These are phyloP conservation scores for Phytophthora sojae DNA, from an alignment of 352 stramenopile genomes.

Conservation along the genomic window DNA sequence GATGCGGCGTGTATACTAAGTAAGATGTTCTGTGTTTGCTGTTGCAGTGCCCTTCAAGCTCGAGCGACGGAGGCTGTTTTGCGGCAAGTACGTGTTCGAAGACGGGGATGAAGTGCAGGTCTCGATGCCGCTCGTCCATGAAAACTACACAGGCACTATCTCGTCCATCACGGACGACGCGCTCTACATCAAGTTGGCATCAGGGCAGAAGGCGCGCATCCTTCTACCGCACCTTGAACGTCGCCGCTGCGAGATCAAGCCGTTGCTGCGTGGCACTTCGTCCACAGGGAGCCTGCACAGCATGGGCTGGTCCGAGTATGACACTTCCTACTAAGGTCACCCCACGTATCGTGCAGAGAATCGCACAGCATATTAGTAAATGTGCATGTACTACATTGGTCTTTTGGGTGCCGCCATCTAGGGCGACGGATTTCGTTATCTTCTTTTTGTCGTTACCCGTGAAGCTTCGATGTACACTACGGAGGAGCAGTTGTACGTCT, in stretches of 20 bases:
- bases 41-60: conserved; percentile 54
- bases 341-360: conserved; percentile 9
- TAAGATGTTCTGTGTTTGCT: conserved; percentile 17
- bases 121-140: conserved; percentile 64
- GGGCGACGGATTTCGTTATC: conserved; percentile 16
- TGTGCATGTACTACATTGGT: conserved; percentile 33
- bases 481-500: neutral
- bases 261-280: conserved; percentile 60
- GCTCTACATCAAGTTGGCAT: conserved; percentile 74
- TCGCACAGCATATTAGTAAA: conserved; percentile 18
- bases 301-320: conserved; percentile 70
- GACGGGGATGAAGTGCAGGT: conserved; percentile 84
- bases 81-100: conserved; percentile 80
- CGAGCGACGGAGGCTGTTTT: conserved; percentile 64
- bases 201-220: conserved; percentile 71
- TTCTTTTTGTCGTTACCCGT: conserved; percentile 27
- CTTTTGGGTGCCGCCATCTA: conserved; percentile 7
- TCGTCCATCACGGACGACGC: conserved; percentile 76
- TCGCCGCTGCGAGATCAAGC: conserved; percentile 69
- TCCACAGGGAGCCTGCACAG: conserved; percentile 58
- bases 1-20: neutral
- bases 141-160: conserved; percentile 84
- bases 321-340: conserved; percentile 53
- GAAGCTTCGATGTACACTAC: too few relatives aligned
- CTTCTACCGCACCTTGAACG: conserved; percentile 61